A percentile compares a stretch with the other conserved stretches of the same genome.
Evolutionary conservation across 1,284 basidiomycete species (phyloP).

Genomic region (Xanthoconium separans): DNA sequence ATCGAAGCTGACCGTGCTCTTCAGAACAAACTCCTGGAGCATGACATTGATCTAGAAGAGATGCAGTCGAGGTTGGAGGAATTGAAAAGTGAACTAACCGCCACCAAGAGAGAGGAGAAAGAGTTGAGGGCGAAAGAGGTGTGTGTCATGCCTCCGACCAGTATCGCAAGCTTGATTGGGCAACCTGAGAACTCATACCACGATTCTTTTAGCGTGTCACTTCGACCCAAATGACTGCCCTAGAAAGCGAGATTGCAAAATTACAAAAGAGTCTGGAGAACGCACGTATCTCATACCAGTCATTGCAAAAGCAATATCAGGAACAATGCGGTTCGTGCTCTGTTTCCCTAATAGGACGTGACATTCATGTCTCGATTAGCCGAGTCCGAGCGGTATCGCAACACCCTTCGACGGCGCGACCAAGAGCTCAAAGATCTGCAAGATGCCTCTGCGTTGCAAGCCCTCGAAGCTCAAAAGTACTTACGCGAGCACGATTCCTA

Average conservation of each 20-base stretch:
- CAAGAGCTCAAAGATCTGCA: conserved; percentile 64
- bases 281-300: conserved; percentile 65
- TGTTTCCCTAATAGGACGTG: neutral
- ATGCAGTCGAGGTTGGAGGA: conserved; percentile 75
- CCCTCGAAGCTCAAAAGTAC: conserved; percentile 63
- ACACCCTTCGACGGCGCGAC: conserved; percentile 70
- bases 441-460: conserved; percentile 57
- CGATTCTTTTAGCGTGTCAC: conserved; percentile 50
- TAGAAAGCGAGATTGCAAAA: conserved; percentile 79
- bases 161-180: neutral
- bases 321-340: conserved; percentile 72
- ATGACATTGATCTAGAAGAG: conserved; percentile 76
- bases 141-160: conserved; percentile 14
- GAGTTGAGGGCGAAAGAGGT: conserved; percentile 84
- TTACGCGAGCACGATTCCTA: conserved; percentile 63
- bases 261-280: conserved; percentile 70
- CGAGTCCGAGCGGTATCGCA: conserved; percentile 76
- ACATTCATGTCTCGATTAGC: conserved; percentile 38
- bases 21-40: conserved; percentile 63
- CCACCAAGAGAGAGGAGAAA: conserved; percentile 84
- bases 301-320: conserved; percentile 80
- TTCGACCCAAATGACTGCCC: conserved; percentile 58
- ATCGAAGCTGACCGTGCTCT: conserved; percentile 70
- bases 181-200: conserved; percentile 1
- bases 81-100: conserved; percentile 65